Conservation (phyloP, 2,329 filamentous ascomycete genomes). For the Alternaria brassicae region DNA sequence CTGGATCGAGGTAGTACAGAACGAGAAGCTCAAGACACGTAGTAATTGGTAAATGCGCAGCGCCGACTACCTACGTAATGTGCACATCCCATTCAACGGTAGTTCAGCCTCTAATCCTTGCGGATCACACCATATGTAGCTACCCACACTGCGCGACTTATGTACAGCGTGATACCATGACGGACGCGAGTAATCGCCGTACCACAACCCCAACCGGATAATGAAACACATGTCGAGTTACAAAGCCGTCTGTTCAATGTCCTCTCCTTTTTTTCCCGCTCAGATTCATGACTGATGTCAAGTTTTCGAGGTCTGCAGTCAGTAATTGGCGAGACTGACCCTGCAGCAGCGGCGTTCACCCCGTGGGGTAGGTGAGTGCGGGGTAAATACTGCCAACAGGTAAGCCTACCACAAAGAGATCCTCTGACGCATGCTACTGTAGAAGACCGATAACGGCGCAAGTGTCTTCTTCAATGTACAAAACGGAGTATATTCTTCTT, state of each 20-base stretch:
- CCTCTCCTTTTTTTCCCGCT: not conserved
- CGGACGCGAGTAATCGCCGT: not conserved
- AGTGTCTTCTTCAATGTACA: conserved; percentile 17
- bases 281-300: not conserved
- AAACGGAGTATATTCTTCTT: conserved; percentile 5
- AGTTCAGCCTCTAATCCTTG: conserved; percentile 22
- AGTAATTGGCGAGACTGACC: not conserved
- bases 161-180: conserved; percentile 7
- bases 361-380: conserved; percentile 41
- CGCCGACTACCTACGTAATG: conserved; percentile 16
- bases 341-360: conserved; percentile 8
- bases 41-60: conserved; percentile 46
- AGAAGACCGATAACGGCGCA: conserved; percentile 38
- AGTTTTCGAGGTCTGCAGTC: not conserved
- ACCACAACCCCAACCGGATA: not conserved
- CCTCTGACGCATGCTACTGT: conserved; percentile 33
- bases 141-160: conserved; percentile 8
- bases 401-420: conserved; percentile 30
- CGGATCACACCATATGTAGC: conserved; percentile 14
- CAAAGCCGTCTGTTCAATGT: not conserved
- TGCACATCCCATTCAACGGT: conserved; percentile 20
- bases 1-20: conserved; percentile 82
- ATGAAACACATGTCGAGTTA: not conserved
- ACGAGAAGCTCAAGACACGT: conserved; percentile 67
- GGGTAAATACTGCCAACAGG: conserved; percentile 39